Percentiles rank a stretch among this genome's conserved stretches.
Conservation (phyloP, 2,329 filamentous ascomycete genomes). For the Parascedosporium putredinis region DNA sequence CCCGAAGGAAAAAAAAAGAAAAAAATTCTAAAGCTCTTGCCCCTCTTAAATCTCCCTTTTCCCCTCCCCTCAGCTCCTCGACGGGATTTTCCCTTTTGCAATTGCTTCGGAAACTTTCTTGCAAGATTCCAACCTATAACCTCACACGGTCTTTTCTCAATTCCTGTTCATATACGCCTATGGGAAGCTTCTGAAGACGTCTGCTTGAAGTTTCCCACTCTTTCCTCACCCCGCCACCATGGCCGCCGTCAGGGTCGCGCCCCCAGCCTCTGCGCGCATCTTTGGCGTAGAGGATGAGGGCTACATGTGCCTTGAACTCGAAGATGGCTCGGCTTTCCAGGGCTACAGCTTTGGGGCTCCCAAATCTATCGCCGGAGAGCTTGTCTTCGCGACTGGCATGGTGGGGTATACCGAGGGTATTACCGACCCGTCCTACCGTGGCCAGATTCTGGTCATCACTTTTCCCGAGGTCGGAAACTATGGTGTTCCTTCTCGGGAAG, state of each 20-base stretch:
- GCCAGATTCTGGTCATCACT: conserved; percentile 92
- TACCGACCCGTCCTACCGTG: conserved; percentile 78
- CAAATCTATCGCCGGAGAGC: conserved; percentile 89
- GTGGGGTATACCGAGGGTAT: conserved; percentile 95
- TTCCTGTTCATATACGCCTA: background rate
- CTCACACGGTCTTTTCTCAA: background rate
- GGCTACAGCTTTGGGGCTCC: conserved; percentile 94
- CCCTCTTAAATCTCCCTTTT: conserved; percentile 10
- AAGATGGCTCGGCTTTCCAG: conserved; percentile 84
- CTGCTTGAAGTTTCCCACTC: conserved; percentile 4
- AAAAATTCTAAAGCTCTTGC: conserved; percentile 13
- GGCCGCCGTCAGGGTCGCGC: conserved; percentile 27
- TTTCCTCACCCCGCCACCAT: conserved; percentile 9
- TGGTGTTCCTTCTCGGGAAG: conserved; percentile 81
- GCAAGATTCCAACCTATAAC: conserved; percentile 10
- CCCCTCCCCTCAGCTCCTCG: conserved; percentile 1
- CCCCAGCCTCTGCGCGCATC: conserved; percentile 53
- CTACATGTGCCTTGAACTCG: conserved; percentile 78
- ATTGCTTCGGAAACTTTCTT: conserved; percentile 6
- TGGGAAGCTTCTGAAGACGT: conserved; percentile 6
- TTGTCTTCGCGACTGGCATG: conserved; percentile 99
- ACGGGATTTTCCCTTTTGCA: conserved; percentile 4
- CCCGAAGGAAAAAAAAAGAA: too few relatives aligned
- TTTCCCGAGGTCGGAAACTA: conserved; percentile 97
- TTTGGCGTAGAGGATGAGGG: conserved; percentile 42